Base-by-base conservation (phyloP, 805 yeast species). In the Nakazawaea anatomiae region DNA sequence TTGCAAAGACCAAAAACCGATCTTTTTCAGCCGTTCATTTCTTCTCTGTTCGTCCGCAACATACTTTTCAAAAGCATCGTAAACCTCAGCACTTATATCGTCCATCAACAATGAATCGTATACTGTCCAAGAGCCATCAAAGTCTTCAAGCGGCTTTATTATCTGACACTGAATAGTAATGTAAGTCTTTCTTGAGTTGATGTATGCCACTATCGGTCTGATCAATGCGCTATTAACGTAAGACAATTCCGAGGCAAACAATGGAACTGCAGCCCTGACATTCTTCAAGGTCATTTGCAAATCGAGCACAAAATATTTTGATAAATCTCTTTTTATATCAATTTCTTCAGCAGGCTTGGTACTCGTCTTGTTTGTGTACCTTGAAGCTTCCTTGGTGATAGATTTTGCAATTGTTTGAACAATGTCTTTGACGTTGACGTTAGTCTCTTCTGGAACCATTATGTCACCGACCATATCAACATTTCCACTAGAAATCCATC, bases 61-160 rank as follows among this genome's bases (percentile, higher is more conserved):
- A 60, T 91, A 91, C 42, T 83, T 78, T 2, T 85, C 96, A 68
- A 94, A 89, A 14, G 94, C 90, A 57, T 89, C 90, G 66, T 92
- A 92, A 5, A 92, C 94, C 57, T 89, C 95, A 32, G 83, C 83
- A 31, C 94, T 85, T 47, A 94, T 74, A 62, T 92, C 97, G 62
- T 87, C 94, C 96, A 92, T 89, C 53, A 94, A 72, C 48, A 85
- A 73, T 30, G 94, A 85, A 64, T 94, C 99, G 66, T 90, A 94
- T 3, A 89, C 75, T 1, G 99, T 92, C 99, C 99, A 94, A 6
- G 96, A 81, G 0, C 99, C 99, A 59, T 88, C 90, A 64, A 94
- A 94, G 61, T 94, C 99, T 30, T 74, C 71, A 27, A 90, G 68
- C 43, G 80, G 77, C 63, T 94, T 94, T 35, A 85, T 85, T 7